Percentiles rank a stretch among this genome's conserved stretches.
Evolutionary conservation across 2,329 filamentous ascomycete genomes (phyloP).

Genomic region (Diplocarpon mali): DNA sequence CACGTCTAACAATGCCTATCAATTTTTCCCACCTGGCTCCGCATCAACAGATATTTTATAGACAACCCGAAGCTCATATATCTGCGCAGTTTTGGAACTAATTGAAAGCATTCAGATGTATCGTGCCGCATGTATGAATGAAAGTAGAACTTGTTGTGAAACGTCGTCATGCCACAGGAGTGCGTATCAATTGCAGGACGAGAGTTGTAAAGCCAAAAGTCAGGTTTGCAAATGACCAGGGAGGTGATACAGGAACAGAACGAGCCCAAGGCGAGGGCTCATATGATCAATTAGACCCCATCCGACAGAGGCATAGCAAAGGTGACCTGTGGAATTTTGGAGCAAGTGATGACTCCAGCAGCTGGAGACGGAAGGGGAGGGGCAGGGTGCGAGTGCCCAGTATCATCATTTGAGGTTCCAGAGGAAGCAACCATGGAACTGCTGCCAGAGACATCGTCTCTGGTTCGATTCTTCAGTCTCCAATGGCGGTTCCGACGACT

Average conservation of each 20-base stretch:
- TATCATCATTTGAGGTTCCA: slow-evolving; percentile 9
- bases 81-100: no score
- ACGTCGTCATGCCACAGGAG: no score
- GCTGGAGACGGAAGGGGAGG: slow-evolving; percentile 12
- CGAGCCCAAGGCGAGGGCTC: background rate
- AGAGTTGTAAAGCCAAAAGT: no score
- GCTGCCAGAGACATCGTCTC: slow-evolving; percentile 7
- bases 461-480: slow-evolving; percentile 20
- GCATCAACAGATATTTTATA: no score
- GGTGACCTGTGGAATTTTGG: slow-evolving; percentile 1
- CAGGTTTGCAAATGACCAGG: no score
- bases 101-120: no score
- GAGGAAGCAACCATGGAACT: slow-evolving; percentile 8
- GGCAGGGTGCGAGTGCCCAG: background rate
- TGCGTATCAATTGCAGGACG: no score
- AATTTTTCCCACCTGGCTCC: no score
- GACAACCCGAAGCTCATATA: no score
- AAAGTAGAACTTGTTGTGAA: no score
- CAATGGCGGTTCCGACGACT: slow-evolving; percentile 21
- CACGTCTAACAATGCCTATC: no score
- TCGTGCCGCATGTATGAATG: no score
- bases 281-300: background rate
- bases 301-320: background rate
- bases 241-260: background rate
- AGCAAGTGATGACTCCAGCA: background rate